Conservation (phyloP, 1,284 basidiomycete species). For the Papiliotrema fonsecae region DNA sequence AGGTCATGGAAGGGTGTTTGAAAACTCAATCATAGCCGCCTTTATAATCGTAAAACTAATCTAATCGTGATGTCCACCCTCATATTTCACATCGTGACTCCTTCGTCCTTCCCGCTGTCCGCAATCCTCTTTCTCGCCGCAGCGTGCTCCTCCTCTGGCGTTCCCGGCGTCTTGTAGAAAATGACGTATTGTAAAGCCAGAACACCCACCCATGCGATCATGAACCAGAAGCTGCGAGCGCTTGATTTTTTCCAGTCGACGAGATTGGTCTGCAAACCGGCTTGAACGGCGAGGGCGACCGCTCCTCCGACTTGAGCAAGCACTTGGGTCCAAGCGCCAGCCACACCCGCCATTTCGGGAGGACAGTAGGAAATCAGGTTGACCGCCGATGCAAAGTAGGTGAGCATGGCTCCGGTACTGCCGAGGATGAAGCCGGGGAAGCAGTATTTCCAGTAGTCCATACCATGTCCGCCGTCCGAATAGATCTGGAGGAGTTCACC, state of each 20-base stretch:
- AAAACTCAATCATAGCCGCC: too few species aligned
- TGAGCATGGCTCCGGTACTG: slow-evolving; percentile 19
- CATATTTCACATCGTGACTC: too few species aligned
- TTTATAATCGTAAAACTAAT: too few species aligned
- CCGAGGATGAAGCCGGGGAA: slow-evolving; percentile 34
- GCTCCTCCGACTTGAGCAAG: slow-evolving; percentile 33
- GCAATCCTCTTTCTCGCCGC: slow-evolving; percentile 28
- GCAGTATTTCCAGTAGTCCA: slow-evolving; percentile 39
- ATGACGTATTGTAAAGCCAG: slow-evolving; percentile 23
- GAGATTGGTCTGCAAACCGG: slow-evolving; percentile 34
- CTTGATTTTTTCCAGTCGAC: slow-evolving; percentile 29
- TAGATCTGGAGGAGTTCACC: slow-evolving; percentile 29
- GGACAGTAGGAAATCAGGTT: slow-evolving; percentile 32
- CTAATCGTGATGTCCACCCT: too few species aligned
- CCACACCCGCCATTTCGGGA: slow-evolving; percentile 42
- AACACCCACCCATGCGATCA: slow-evolving; percentile 28
- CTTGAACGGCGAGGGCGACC: slow-evolving; percentile 38
- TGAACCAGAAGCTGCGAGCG: slow-evolving; percentile 32
- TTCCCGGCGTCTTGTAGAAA: slow-evolving; percentile 27
- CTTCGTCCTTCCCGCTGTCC: slow-evolving; percentile 12
- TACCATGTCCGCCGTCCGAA: slow-evolving; percentile 35
- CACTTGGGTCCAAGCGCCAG: slow-evolving; percentile 39
- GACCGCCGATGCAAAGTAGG: slow-evolving; percentile 25
- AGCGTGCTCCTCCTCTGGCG: slow-evolving; percentile 32
- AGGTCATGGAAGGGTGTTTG: too few species aligned